Percentiles rank a stretch among this genome's conserved stretches.
phyloP scores from a whole-genome alignment of 305 asterid species.

The Solanum hybrid region DNA sequence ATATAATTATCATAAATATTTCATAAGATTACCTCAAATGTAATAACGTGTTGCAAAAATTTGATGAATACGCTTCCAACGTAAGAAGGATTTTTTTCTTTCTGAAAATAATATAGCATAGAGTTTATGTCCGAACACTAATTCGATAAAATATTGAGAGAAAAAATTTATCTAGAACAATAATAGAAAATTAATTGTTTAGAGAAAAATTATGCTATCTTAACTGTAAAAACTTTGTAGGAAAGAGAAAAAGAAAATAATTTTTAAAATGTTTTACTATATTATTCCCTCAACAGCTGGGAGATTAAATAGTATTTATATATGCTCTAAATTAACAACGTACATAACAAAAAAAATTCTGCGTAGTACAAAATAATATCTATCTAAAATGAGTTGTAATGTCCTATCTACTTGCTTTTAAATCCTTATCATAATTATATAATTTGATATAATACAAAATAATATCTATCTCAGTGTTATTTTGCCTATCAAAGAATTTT shows the following conservation, averaged over 20 bases:
- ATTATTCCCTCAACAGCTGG: neutral
- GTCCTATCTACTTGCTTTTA: neutral
- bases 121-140: too few species aligned
- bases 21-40: too few species aligned
- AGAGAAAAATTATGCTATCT: neutral
- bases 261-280: neutral
- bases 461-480: neutral
- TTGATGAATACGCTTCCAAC: too few species aligned
- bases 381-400: neutral
- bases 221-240: neutral
- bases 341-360: neutral
- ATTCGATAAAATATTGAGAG: too few species aligned
- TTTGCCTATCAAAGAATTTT: neutral
- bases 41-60: too few species aligned
- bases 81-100: too few species aligned
- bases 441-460: neutral
- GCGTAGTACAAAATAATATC: neutral
- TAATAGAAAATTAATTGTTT: too few species aligned
- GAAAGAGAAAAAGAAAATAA: neutral
- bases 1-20: too few species aligned
- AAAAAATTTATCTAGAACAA: too few species aligned
- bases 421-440: neutral
- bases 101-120: too few species aligned
- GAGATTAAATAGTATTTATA: neutral
- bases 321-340: neutral